These are phyloP conservation scores for Sodiomyces alkalinus DNA, from an alignment of 2,329 filamentous ascomycete species.

Conservation along the genomic window DNA sequence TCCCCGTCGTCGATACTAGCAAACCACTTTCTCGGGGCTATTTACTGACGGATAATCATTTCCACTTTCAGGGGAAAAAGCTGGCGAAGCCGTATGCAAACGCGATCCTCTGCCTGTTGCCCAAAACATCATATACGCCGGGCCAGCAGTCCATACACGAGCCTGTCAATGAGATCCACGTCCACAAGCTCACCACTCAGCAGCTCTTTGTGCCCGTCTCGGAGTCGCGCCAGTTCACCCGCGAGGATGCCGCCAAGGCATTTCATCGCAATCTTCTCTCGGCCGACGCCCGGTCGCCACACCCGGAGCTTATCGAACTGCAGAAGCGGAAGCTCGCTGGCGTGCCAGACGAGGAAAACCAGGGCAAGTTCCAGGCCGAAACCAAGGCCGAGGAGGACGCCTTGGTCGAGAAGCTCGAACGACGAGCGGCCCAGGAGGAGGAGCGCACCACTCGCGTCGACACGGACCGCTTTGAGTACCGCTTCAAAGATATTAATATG, in stretches of 20 bases:
- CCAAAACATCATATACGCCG: conserved; percentile 43
- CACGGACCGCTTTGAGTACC: conserved; percentile 43
- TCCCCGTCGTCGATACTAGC: neutral
- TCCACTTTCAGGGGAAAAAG: conserved; percentile 47
- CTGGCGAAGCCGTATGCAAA: conserved; percentile 63
- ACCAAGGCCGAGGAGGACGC: conserved; percentile 27
- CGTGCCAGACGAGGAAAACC: conserved; percentile 18
- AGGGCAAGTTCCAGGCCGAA: conserved; percentile 22
- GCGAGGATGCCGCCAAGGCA: conserved; percentile 48
- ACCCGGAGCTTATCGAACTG: conserved; percentile 43
- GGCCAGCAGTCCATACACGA: conserved; percentile 37
- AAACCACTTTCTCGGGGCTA: conserved; percentile 1
- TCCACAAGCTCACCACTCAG: conserved; percentile 45
- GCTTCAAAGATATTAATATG: conserved; percentile 43
- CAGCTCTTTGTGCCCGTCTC: conserved; percentile 51
- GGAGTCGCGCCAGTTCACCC: conserved; percentile 47
- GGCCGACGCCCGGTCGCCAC: conserved; percentile 44
- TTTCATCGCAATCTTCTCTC: conserved; percentile 46
- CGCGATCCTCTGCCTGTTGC: conserved; percentile 69
- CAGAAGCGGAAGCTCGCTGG: conserved; percentile 30
- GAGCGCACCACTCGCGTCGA: conserved; percentile 27
- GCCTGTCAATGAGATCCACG: conserved; percentile 48
- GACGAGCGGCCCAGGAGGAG: conserved; percentile 20
- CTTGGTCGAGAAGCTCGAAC: conserved; percentile 18
- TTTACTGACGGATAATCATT: conserved; percentile 9